Percentiles rank a stretch among this genome's conserved stretches.
Conservation (phyloP, 2,329 filamentous ascomycete species). For the Fusarium gaditjirri region DNA sequence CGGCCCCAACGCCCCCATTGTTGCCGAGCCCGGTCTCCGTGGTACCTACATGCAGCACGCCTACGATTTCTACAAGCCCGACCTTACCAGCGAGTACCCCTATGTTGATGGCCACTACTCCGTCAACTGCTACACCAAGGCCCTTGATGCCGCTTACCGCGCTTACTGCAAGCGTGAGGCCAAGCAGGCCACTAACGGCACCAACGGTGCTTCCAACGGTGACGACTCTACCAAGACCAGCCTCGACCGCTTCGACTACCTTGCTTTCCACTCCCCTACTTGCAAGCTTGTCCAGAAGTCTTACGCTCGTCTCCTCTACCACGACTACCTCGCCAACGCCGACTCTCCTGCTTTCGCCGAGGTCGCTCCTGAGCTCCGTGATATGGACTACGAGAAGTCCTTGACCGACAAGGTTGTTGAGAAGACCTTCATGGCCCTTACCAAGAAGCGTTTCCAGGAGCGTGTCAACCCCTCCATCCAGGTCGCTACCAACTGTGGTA, state of each 20-base stretch:
- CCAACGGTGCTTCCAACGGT: slow-evolving; percentile 62
- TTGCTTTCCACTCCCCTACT: slow-evolving; percentile 84
- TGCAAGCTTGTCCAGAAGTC: slow-evolving; percentile 91
- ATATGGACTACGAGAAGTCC: slow-evolving; percentile 82
- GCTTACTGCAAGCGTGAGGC: slow-evolving; percentile 81
- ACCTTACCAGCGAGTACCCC: slow-evolving; percentile 87
- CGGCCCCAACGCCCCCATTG: slow-evolving; percentile 80
- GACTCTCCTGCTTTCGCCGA: slow-evolving; percentile 75
- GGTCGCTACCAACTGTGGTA: slow-evolving; percentile 79
- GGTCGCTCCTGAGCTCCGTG: slow-evolving; percentile 78
- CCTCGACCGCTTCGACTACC: slow-evolving; percentile 84
- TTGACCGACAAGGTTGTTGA: slow-evolving; percentile 84
- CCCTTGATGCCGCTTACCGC: slow-evolving; percentile 83
- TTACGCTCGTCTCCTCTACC: slow-evolving; percentile 85
- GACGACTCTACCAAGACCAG: slow-evolving; percentile 64
- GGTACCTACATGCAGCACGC: slow-evolving; percentile 85
- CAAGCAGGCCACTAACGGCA: slow-evolving; percentile 64
- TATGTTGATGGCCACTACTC: slow-evolving; percentile 88
- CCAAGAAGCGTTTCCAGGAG: slow-evolving; percentile 86
- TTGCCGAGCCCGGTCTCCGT: slow-evolving; percentile 81
- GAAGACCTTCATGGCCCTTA: slow-evolving; percentile 86
- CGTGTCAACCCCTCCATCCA: slow-evolving; percentile 78
- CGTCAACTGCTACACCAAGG: slow-evolving; percentile 82
- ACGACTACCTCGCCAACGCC: slow-evolving; percentile 81
- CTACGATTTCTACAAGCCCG: slow-evolving; percentile 93